phyloP scores from a whole-genome alignment of 225 moss, liverwort and hornwort genomes.

The Climacium dendroides region DNA sequence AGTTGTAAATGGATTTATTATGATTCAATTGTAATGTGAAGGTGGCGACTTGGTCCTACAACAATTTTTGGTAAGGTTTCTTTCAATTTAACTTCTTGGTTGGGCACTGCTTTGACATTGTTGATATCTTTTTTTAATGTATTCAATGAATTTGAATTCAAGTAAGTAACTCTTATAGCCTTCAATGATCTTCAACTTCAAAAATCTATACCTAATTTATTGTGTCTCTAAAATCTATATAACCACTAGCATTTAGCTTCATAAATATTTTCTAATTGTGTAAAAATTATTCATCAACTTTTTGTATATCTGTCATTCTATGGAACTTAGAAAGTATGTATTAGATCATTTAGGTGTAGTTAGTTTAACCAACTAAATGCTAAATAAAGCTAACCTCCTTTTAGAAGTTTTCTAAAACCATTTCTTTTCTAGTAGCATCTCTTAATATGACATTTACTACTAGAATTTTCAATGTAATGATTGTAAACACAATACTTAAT shows the following conservation, averaged over 20 bases:
- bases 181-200: not conserved
- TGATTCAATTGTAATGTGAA: not conserved
- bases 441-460: rapidly evolving
- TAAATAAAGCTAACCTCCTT: rapidly evolving
- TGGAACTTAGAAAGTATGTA: rapidly evolving
- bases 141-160: not conserved
- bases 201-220: not conserved
- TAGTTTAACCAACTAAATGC: not conserved
- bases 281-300: not conserved
- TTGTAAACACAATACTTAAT: not conserved
- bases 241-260: not conserved
- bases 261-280: not conserved
- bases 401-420: not conserved
- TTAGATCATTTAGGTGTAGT: not conserved
- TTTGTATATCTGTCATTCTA: not conserved
- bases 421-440: not conserved
- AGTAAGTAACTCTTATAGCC: no score
- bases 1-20: no score
- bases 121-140: not conserved
- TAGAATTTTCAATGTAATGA: not conserved
- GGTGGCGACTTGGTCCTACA: not conserved
- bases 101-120: not conserved
- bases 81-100: not conserved
- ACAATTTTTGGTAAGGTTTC: not conserved
- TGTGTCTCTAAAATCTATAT: not conserved